These are phyloP conservation scores for Aspergillus sclerotiicarbonarius DNA, from an alignment of 495 filamentous ascomycete species.

Conservation along the genomic window DNA sequence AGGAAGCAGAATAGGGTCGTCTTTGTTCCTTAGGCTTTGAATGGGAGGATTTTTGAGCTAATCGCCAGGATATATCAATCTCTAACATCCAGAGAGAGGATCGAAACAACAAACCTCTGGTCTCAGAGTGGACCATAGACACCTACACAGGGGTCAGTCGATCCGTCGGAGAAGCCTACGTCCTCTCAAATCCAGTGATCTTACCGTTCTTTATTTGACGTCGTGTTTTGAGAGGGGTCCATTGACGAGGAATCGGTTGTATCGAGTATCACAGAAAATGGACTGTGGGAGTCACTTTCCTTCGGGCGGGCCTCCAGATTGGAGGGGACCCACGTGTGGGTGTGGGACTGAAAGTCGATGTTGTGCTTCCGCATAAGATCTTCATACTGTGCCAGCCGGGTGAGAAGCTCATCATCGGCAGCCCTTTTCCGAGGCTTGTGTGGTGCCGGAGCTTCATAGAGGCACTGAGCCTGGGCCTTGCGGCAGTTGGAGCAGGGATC, in stretches of 20 bases:
- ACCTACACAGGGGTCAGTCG: neutral
- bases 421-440: conserved; percentile 22
- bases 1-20: neutral
- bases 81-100: no score
- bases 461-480: conserved; percentile 27
- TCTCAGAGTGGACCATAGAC: neutral
- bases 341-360: conserved; percentile 23
- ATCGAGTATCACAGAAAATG: neutral
- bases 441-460: conserved; percentile 20
- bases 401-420: conserved; percentile 20
- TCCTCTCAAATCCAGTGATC: neutral
- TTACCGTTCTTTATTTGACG: neutral
- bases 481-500: conserved; percentile 33
- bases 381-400: conserved; percentile 28
- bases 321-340: neutral
- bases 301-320: neutral
- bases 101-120: neutral
- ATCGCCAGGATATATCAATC: neutral
- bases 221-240: neutral
- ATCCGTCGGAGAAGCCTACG: neutral
- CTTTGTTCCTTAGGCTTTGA: neutral
- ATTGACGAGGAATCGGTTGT: neutral
- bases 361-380: conserved; percentile 25
- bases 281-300: conserved; percentile 15
- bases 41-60: conserved; percentile 3